Evolutionary conservation across 1,284 basidiomycete species (phyloP).

Genomic region (Takashimella tepidaria): DNA sequence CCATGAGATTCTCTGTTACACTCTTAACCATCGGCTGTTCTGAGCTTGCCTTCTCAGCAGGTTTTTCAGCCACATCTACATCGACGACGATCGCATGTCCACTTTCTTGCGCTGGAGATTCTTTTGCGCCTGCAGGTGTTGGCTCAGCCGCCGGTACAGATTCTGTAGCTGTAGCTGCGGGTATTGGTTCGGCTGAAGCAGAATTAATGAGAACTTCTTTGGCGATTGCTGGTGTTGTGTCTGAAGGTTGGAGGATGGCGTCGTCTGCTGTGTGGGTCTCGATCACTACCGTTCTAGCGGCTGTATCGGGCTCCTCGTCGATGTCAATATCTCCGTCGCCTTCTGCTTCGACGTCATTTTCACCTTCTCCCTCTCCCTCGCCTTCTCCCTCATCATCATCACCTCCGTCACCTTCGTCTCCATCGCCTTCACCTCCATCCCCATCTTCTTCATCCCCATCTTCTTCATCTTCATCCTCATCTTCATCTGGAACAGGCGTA

Average conservation of each 20-base stretch:
- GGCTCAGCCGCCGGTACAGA: slow-evolving; percentile 1
- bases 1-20: neutral
- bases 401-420: slow-evolving; percentile 4
- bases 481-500: slow-evolving; percentile 11
- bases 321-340: slow-evolving; percentile 9
- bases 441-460: neutral
- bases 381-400: slow-evolving; percentile 5
- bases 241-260: neutral
- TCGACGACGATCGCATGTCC: too few relatives aligned
- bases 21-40: neutral
- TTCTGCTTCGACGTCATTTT: neutral
- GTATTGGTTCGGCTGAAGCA: neutral
- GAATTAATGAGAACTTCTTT: neutral
- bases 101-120: neutral
- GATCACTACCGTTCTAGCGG: neutral
- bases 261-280: slow-evolving; percentile 4
- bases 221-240: slow-evolving; percentile 4
- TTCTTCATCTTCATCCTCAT: slow-evolving; percentile 2
- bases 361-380: neutral
- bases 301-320: slow-evolving; percentile 8
- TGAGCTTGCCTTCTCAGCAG: neutral
- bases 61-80: neutral
- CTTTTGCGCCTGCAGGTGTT: neutral
- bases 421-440: neutral
- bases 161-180: neutral